phyloP scores from a whole-genome alignment of 345 rosid genomes.

The Citrus cavaleriei region DNA sequence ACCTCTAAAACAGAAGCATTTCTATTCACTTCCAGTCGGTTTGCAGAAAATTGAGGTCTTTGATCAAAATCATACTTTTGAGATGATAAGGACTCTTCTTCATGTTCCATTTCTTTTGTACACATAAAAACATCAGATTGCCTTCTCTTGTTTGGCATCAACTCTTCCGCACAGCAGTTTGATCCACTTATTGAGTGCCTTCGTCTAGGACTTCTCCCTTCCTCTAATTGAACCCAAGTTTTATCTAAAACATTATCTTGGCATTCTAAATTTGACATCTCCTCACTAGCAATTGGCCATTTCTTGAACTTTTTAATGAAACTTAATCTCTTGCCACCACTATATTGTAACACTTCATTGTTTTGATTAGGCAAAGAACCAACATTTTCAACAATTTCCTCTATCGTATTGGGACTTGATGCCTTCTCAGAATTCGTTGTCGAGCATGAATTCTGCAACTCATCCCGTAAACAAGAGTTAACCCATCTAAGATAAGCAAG shows the following conservation, averaged over 20 bases:
- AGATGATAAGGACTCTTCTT: slow-evolving; percentile 28
- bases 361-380: slow-evolving; percentile 24
- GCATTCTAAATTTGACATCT: slow-evolving; percentile 33
- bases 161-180: slow-evolving; percentile 41
- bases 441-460: slow-evolving; percentile 41
- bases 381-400: slow-evolving; percentile 25
- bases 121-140: slow-evolving; percentile 66
- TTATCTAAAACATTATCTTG: slow-evolving; percentile 26
- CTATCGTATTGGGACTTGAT: slow-evolving; percentile 36
- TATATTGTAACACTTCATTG: slow-evolving; percentile 38
- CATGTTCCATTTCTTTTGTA: slow-evolving; percentile 42
- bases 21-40: slow-evolving; percentile 39
- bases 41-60: slow-evolving; percentile 22
- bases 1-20: slow-evolving; percentile 34
- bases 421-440: slow-evolving; percentile 33
- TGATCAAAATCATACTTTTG: slow-evolving; percentile 27
- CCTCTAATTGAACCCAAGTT: slow-evolving; percentile 45
- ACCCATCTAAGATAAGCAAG: slow-evolving; percentile 90
- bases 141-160: slow-evolving; percentile 46
- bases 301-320: slow-evolving; percentile 59
- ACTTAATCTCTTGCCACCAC: slow-evolving; percentile 42
- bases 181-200: slow-evolving; percentile 74
- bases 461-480: slow-evolving; percentile 69
- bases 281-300: slow-evolving; percentile 52
- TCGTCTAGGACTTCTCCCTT: slow-evolving; percentile 54